Evolutionary conservation across 176 grass and related monocot genomes (phyloP).

Genomic region (Elaeis guineensis): DNA sequence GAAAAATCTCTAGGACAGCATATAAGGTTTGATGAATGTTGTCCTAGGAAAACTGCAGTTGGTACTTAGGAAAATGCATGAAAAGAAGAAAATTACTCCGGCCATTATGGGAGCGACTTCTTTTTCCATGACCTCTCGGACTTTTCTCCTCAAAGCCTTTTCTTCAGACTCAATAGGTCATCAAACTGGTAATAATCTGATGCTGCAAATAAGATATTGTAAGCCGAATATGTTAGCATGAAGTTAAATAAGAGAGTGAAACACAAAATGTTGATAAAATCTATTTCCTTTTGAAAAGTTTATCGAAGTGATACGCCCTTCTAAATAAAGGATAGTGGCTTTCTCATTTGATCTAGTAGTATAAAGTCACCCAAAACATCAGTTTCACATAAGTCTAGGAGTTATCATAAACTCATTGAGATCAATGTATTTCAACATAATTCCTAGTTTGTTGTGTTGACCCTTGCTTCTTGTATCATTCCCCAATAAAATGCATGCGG

Average conservation of each 20-base stretch:
- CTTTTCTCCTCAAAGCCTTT: constrained; percentile 48
- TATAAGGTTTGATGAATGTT: not conserved
- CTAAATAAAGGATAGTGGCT: not conserved
- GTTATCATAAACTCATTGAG: no score
- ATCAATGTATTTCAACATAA: no score
- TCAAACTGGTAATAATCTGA: constrained; percentile 88
- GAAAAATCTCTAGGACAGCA: no score
- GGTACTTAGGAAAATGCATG: not conserved
- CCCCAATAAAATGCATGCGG: no score
- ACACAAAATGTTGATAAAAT: not conserved
- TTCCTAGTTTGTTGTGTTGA: no score
- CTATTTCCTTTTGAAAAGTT: not conserved
- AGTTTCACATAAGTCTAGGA: no score
- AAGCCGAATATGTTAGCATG: not conserved
- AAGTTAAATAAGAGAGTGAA: not conserved
- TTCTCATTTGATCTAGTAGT: not conserved
- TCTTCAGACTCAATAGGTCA: constrained; percentile 78
- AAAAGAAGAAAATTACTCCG: constrained; percentile 30
- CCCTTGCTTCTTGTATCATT: no score
- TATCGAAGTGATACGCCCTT: not conserved
- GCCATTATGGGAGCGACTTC: constrained; percentile 91
- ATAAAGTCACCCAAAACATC: not conserved
- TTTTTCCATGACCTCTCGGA: constrained; percentile 53
- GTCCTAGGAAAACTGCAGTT: not conserved
- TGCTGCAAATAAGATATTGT: constrained; percentile 30